These are phyloP conservation scores for Amanita phalloides DNA, from an alignment of 768 basidiomycete species.

Conservation along the genomic window DNA sequence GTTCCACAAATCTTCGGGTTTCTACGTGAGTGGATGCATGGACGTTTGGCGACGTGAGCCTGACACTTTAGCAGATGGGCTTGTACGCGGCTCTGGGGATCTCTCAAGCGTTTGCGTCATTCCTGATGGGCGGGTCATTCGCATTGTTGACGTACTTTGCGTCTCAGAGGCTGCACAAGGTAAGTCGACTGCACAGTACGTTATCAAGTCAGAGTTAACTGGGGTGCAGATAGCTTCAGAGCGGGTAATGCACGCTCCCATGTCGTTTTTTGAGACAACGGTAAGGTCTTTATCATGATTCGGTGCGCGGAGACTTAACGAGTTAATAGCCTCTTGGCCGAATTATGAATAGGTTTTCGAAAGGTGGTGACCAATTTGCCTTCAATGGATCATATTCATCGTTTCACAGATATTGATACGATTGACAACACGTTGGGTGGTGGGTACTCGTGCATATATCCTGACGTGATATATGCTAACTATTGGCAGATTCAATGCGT, in stretches of 20 bases:
- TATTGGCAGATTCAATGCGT: conserved; percentile 49
- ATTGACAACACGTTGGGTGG: conserved; percentile 65
- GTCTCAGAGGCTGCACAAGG: conserved; percentile 56
- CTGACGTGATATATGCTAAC: neutral
- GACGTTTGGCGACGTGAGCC: neutral
- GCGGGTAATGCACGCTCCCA: conserved; percentile 75
- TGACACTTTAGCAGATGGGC: conserved; percentile 48
- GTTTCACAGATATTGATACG: conserved; percentile 55
- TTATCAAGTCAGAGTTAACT: neutral
- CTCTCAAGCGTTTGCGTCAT: conserved; percentile 55
- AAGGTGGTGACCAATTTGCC: conserved; percentile 29
- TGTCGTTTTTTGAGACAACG: conserved; percentile 86
- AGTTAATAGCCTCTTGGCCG: conserved; percentile 57
- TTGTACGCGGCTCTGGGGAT: conserved; percentile 70
- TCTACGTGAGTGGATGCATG: conserved; percentile 47
- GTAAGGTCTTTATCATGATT: conserved; percentile 22
- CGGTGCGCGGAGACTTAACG: conserved; percentile 7
- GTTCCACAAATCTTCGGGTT: conserved; percentile 49
- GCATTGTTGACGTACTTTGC: conserved; percentile 70
- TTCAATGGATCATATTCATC: neutral
- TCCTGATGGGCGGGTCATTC: conserved; percentile 55
- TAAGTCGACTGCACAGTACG: conserved; percentile 13
- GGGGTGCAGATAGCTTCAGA: conserved; percentile 42
- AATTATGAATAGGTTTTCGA: conserved; percentile 86
- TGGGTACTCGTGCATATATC: conserved; percentile 11